Percentiles rank a stretch among this genome's conserved stretches.
These are phyloP conservation scores for Acer yangbiense DNA, from an alignment of 345 rosid genomes.

Conservation along the genomic window DNA sequence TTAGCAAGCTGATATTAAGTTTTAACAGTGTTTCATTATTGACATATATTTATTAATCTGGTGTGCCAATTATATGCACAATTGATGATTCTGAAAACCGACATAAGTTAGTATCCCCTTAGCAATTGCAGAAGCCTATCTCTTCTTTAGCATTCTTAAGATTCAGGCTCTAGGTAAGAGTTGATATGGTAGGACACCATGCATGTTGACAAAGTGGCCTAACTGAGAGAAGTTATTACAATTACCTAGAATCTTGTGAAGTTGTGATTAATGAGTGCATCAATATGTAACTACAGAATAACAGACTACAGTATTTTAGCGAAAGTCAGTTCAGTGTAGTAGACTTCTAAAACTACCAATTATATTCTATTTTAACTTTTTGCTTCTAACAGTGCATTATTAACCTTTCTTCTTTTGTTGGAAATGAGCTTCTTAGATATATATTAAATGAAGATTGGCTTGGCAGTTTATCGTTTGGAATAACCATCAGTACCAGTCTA, in stretches of 20 bases:
- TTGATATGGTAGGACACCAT: too few species aligned
- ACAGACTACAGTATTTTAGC: not conserved
- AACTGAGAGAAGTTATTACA: too few species aligned
- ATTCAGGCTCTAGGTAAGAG: too few species aligned
- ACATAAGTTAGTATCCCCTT: too few species aligned
- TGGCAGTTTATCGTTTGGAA: too few species aligned
- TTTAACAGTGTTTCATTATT: not conserved
- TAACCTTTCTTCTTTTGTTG: not conserved
- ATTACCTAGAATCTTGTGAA: not conserved
- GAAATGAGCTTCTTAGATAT: not conserved
- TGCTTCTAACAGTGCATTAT: not conserved
- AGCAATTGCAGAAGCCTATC: too few species aligned
- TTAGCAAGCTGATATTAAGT: not conserved
- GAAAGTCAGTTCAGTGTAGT: not conserved
- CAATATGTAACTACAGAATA: not conserved
- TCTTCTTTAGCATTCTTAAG: too few species aligned
- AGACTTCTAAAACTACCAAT: not conserved
- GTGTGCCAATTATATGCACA: not conserved
- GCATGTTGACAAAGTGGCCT: too few species aligned
- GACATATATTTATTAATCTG: not conserved
- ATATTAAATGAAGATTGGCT: too few species aligned
- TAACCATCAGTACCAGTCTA: not conserved
- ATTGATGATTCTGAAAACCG: too few species aligned
- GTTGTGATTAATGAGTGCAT: not conserved
- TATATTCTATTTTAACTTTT: not conserved